These are phyloP conservation scores for Cadophora malorum DNA, from an alignment of 2,329 filamentous ascomycete genomes.

Conservation along the genomic window DNA sequence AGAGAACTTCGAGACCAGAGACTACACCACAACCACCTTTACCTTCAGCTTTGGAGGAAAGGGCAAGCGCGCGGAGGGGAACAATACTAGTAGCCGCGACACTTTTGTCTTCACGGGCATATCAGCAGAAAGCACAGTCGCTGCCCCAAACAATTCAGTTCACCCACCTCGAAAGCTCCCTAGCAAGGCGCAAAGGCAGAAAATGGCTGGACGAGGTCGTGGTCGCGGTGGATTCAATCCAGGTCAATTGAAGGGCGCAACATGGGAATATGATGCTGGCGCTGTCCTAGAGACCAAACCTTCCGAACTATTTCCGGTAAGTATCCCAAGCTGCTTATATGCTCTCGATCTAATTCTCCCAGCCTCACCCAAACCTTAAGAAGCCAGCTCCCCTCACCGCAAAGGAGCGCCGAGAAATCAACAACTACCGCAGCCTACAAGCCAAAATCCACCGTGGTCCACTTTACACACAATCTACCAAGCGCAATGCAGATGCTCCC, in stretches of 20 bases:
- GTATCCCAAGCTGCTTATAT: slow-evolving; percentile 28
- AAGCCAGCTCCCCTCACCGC: slow-evolving; percentile 49
- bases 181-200: neutral
- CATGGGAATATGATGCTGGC: slow-evolving; percentile 43
- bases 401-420: slow-evolving; percentile 54
- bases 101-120: neutral
- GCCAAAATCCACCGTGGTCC: slow-evolving; percentile 64
- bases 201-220: slow-evolving; percentile 40
- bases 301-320: slow-evolving; percentile 54
- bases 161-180: neutral
- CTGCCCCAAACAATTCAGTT: neutral
- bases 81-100: neutral
- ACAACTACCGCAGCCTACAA: slow-evolving; percentile 57
- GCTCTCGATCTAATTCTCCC: neutral
- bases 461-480: slow-evolving; percentile 53
- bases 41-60: slow-evolving; percentile 8
- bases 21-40: neutral
- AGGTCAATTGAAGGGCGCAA: slow-evolving; percentile 41
- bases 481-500: slow-evolving; percentile 45
- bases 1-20: neutral
- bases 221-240: slow-evolving; percentile 36
- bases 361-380: slow-evolving; percentile 46
- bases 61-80: neutral
- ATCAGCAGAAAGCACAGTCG: slow-evolving; percentile 10
- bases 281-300: slow-evolving; percentile 49